phyloP scores from a whole-genome alignment of 352 stramenopile genomes.

The Phytophthora nicotianae region DNA sequence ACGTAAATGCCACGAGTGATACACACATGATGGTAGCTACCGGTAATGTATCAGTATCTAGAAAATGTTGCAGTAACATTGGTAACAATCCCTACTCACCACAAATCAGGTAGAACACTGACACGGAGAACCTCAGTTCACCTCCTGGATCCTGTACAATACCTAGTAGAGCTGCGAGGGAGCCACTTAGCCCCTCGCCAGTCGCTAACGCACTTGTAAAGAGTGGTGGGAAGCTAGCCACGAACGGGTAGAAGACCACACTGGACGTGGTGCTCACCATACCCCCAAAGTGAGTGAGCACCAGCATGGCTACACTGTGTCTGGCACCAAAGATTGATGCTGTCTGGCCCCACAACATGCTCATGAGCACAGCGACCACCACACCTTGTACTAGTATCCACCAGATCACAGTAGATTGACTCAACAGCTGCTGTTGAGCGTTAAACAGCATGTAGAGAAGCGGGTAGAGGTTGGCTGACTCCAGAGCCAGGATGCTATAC shows the following conservation, averaged over 20 bases:
- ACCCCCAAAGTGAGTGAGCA: constrained; percentile 66
- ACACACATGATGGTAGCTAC: constrained; percentile 58
- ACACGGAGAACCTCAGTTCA: constrained; percentile 61
- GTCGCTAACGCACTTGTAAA: constrained; percentile 73
- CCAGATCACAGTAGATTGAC: constrained; percentile 58
- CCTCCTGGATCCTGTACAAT: constrained; percentile 64
- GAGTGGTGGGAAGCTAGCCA: constrained; percentile 61
- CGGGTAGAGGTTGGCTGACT: constrained; percentile 75
- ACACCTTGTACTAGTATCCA: constrained; percentile 54
- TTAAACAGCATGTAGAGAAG: constrained; percentile 76
- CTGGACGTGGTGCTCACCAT: constrained; percentile 76
- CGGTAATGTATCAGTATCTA: neutral
- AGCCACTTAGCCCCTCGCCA: constrained; percentile 69
- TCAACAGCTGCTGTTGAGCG: constrained; percentile 43
- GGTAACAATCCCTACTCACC: constrained; percentile 32
- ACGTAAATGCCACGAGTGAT: constrained; percentile 57
- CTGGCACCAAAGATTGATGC: constrained; percentile 46
- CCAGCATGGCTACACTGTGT: constrained; percentile 72
- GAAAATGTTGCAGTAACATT: neutral
- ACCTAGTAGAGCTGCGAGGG: constrained; percentile 58
- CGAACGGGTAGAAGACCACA: constrained; percentile 78
- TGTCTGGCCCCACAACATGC: constrained; percentile 57
- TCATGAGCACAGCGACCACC: constrained; percentile 60
- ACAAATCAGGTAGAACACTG: constrained; percentile 61
- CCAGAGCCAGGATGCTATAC: constrained; percentile 73